phyloP scores from a whole-genome alignment of 2,329 filamentous ascomycete genomes.

The Dendrostoma leiphaemia region DNA sequence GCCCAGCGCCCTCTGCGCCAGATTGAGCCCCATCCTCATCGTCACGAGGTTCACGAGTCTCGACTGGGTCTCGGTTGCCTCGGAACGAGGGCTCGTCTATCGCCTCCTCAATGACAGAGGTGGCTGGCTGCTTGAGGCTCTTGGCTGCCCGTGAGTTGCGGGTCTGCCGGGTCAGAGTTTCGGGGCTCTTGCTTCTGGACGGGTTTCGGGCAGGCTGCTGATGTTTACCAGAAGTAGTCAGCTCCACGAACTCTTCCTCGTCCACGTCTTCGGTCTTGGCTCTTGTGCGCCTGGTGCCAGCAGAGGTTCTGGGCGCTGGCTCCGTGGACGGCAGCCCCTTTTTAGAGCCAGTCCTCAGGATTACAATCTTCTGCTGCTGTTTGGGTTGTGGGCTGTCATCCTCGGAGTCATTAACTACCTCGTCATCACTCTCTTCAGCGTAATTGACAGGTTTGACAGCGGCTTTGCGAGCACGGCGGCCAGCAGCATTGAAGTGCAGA shows the following conservation, averaged over 20 bases:
- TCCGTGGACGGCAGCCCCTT: constrained; percentile 15
- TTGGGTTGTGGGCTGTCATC: constrained; percentile 22
- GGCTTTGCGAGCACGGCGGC: constrained; percentile 47
- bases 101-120: constrained; percentile 48
- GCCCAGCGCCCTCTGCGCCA: constrained; percentile 6
- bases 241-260: constrained; percentile 53
- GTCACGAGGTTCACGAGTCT: constrained; percentile 23
- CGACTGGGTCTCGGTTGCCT: constrained; percentile 21
- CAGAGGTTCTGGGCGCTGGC: background rate
- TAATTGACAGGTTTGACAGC: constrained; percentile 46
- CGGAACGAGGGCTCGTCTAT: constrained; percentile 47
- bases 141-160: constrained; percentile 51
- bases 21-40: constrained; percentile 21
- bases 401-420: constrained; percentile 27
- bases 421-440: constrained; percentile 44
- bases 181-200: constrained; percentile 56
- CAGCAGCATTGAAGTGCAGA: constrained; percentile 43
- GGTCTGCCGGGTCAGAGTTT: constrained; percentile 40
- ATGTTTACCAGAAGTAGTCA: constrained; percentile 61
- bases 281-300: constrained; percentile 47
- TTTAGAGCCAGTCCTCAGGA: constrained; percentile 35
- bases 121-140: constrained; percentile 46
- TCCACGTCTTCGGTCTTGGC: constrained; percentile 54
- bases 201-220: constrained; percentile 45
- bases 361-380: constrained; percentile 40